phyloP scores from a whole-genome alignment of 805 yeast genomes.

The Teunomyces barrocoloradensis region DNA sequence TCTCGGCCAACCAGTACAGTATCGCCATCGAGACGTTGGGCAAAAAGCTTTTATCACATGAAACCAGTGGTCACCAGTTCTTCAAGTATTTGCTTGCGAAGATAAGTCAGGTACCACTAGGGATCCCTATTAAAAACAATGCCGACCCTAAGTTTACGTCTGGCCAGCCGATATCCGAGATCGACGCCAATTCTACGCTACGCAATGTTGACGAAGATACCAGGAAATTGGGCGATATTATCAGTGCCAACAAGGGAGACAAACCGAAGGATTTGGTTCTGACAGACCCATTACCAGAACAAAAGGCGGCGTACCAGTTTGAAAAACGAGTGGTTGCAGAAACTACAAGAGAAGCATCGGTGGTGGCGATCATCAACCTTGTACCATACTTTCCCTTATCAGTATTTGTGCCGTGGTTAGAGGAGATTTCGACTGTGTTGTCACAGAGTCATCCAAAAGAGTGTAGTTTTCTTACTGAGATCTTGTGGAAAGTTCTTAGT shows the following conservation, averaged over 20 bases:
- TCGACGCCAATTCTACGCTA: conserved; percentile 35
- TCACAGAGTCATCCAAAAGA: conserved; percentile 37
- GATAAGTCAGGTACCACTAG: conserved; percentile 37
- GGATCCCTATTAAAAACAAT: conserved; percentile 18
- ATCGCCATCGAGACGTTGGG: conserved; percentile 60
- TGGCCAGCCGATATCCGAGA: conserved; percentile 39
- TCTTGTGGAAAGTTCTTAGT: conserved; percentile 54
- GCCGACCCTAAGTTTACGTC: conserved; percentile 21
- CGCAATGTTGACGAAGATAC: conserved; percentile 23
- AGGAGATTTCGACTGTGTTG: conserved; percentile 37
- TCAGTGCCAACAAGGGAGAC: conserved; percentile 27
- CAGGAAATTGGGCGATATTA: conserved; percentile 18
- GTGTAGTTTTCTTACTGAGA: conserved; percentile 32
- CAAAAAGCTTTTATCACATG: conserved; percentile 29
- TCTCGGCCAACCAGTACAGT: conserved; percentile 54
- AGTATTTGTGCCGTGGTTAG: conserved; percentile 46
- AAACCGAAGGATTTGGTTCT: conserved; percentile 30
- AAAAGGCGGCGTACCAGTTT: conserved; percentile 17
- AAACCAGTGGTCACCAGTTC: conserved; percentile 31
- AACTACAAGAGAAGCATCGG: conserved; percentile 48
- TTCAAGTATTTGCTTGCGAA: conserved; percentile 41
- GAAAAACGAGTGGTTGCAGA: conserved; percentile 28
- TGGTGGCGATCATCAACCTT: conserved; percentile 46
- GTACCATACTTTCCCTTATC: conserved; percentile 51
- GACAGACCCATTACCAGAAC: conserved; percentile 13